These are phyloP conservation scores for Chytridiales sp. DNA, from an alignment of 371 early-diverging fungal genomes.

Conservation along the genomic window DNA sequence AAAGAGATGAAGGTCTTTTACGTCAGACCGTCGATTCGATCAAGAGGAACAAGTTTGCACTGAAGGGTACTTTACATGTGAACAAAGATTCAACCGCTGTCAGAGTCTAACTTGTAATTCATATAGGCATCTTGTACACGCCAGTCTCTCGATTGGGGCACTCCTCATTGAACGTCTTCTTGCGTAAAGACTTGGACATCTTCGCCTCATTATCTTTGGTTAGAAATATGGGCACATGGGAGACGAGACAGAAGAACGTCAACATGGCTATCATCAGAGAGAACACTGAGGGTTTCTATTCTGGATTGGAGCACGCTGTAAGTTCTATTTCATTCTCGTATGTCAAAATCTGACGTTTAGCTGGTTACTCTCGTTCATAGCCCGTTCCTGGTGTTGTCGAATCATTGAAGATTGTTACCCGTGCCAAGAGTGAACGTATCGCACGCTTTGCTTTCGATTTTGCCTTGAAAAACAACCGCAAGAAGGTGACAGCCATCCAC, in stretches of 20 bases:
- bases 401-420: conserved; percentile 93
- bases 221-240: conserved; percentile 69
- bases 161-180: conserved; percentile 88
- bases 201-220: conserved; percentile 87
- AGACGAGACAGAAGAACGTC: conserved; percentile 82
- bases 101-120: not conserved
- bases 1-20: conserved; percentile 60
- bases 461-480: conserved; percentile 91
- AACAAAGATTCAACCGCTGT: too few species aligned
- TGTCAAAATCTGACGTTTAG: conserved; percentile 1
- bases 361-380: conserved; percentile 34
- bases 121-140: conserved; percentile 79
- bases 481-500: conserved; percentile 96
- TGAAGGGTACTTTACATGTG: conserved; percentile 81
- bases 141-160: conserved; percentile 83
- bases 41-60: conserved; percentile 90
- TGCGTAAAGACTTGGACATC: conserved; percentile 96
- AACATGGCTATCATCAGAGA: conserved; percentile 97
- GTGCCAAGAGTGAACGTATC: conserved; percentile 94
- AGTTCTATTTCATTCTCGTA: conserved; percentile 7
- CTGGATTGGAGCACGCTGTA: conserved; percentile 93
- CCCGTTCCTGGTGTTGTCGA: conserved; percentile 97
- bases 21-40: conserved; percentile 87
- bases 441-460: conserved; percentile 97
- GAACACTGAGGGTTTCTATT: conserved; percentile 98